phyloP scores from a whole-genome alignment of 2,329 filamentous ascomycete genomes.

The Colletotrichum navitas region DNA sequence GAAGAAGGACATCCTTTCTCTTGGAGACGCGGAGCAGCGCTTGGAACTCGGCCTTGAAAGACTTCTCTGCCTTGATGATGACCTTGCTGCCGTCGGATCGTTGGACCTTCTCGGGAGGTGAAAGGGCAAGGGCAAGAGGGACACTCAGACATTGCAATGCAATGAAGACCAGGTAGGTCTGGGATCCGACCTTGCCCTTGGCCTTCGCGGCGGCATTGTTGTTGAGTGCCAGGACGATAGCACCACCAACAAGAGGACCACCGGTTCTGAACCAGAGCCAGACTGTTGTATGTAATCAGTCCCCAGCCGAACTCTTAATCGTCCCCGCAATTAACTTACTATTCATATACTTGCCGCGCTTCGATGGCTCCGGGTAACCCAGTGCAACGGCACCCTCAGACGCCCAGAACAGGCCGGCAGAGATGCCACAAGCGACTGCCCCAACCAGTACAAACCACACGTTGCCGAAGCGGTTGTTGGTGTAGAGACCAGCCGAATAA shows the following conservation, averaged over 20 bases:
- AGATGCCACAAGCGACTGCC: slow-evolving; percentile 61
- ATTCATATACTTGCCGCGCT: slow-evolving; percentile 58
- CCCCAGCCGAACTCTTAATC: too few species aligned
- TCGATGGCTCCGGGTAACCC: slow-evolving; percentile 61
- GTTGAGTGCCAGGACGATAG: slow-evolving; percentile 61
- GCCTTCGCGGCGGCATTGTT: slow-evolving; percentile 42
- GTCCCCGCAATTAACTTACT: slow-evolving; percentile 1
- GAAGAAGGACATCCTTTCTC: slow-evolving; percentile 44
- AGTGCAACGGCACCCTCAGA: slow-evolving; percentile 63
- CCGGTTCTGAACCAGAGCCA: slow-evolving; percentile 61
- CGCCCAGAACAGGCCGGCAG: slow-evolving; percentile 64
- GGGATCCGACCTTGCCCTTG: slow-evolving; percentile 46
- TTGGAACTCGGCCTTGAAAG: slow-evolving; percentile 45
- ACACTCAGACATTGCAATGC: slow-evolving; percentile 48
- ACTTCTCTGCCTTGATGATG: slow-evolving; percentile 44
- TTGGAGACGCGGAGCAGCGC: slow-evolving; percentile 44
- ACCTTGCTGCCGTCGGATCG: slow-evolving; percentile 47
- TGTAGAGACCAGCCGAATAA: slow-evolving; percentile 62
- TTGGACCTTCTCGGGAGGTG: slow-evolving; percentile 48
- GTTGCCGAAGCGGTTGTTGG: slow-evolving; percentile 63
- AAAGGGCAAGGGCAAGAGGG: slow-evolving; percentile 46
- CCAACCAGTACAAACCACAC: slow-evolving; percentile 65
- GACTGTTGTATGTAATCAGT: slow-evolving; percentile 5
- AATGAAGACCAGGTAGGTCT: slow-evolving; percentile 49
- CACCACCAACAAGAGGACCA: slow-evolving; percentile 61